Base-by-base conservation (phyloP, 192 early-diverging fungal genomes). In the Backusella sp. region DNA sequence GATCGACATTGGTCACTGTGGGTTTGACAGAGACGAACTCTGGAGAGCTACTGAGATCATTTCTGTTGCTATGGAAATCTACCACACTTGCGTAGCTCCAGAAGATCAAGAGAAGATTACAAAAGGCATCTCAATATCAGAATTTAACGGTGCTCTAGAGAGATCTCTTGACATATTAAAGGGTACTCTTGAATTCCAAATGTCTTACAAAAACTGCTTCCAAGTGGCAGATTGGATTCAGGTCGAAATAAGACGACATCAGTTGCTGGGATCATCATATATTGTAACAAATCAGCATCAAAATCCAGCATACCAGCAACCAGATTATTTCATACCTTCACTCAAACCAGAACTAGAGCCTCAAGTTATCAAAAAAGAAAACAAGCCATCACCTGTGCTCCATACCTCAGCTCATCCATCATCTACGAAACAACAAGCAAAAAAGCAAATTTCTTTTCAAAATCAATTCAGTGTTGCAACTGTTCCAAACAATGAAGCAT, bases 21-120 rank as follows among this genome's bases (percentile, higher is more conserved):
- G 49, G 3, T 83, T 83, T 76, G 82, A 83, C 49, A 78, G 77
- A 17, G 78, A 83, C 37, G 82, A 83, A 70, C 68, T 83, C 14
- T 83, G 77, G 77, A 62, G 82, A 42, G 82, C 82, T 4, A 35
- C 73, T 3, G 78, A 83, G 35, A 67, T 83, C 1, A 66, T 83
- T 23, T 76, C 77, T 3, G 23, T 79, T 12, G 69, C 77, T 23
- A 41, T 79, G 70, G 70, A 73, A 53, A 53, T 80, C 0, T 73
- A 78, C 19, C 74, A 77, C 34, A 53, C 28, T 17, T 72, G 74
- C 9, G 21, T 37, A 23, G 39, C 44, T 21, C 17, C 66, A 21
- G 68, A 44, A 4, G 68, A 76, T 44, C 70, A 72, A 7, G 65
- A 52, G 12, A 46, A 69, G 11, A 73, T 80, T 1, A 28, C 77